Conservation (phyloP, 2,329 filamentous ascomycete genomes). For the Talaromyces albobiverticillius region DNA sequence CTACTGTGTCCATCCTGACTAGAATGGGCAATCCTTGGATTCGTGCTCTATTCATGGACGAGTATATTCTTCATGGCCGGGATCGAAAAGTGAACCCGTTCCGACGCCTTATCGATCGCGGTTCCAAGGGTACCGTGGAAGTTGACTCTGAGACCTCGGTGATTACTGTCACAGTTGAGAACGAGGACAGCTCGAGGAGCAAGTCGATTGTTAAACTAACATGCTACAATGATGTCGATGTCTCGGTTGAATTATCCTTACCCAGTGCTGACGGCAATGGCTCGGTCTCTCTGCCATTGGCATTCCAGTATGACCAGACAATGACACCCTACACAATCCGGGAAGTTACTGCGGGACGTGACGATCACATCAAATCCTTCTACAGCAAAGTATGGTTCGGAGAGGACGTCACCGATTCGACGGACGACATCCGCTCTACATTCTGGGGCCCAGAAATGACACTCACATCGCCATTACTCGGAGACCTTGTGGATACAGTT, state of each 20-base stretch:
- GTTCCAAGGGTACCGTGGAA: not conserved
- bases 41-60: not conserved
- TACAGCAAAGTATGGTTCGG: constrained; percentile 99
- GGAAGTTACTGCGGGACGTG: constrained; percentile 75
- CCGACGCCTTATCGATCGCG: not conserved
- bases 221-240: not conserved
- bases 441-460: not conserved
- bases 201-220: not conserved
- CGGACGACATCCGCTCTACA: not conserved
- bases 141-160: not conserved
- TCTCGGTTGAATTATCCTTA: not conserved
- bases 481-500: not conserved
- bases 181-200: not conserved
- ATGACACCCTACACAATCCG: not conserved
- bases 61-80: not conserved
- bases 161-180: not conserved
- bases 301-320: not conserved
- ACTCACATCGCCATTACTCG: not conserved
- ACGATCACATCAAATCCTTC: constrained; percentile 98
- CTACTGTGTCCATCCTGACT: not conserved
- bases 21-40: constrained; percentile 4
- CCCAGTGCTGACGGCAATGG: not conserved
- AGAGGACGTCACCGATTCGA: not conserved
- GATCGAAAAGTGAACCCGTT: constrained; percentile 4
- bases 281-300: not conserved